Evolutionary conservation across 257 asterid genomes (phyloP).

Genomic region (Ehretia macrophylla): DNA sequence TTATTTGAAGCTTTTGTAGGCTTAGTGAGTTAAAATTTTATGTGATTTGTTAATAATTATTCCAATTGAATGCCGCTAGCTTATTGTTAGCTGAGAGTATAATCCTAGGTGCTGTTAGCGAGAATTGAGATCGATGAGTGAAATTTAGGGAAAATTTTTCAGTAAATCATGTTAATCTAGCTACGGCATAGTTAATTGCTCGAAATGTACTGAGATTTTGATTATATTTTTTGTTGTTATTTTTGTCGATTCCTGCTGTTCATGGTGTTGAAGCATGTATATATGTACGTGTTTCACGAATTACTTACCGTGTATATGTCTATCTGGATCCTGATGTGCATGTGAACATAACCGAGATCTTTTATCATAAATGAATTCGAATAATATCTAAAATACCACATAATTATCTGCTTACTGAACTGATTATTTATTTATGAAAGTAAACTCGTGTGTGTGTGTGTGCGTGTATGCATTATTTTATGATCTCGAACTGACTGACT

Average conservation of each 20-base stretch:
- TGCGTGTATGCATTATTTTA: no score
- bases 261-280: no score
- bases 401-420: background rate
- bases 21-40: no score
- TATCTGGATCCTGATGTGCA: no score
- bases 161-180: background rate
- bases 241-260: background rate
- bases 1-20: background rate
- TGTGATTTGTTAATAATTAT: no score
- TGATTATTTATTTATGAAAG: no score
- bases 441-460: no score
- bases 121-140: background rate
- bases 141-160: background rate
- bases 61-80: background rate
- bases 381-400: no score
- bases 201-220: background rate
- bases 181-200: background rate
- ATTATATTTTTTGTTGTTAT: background rate
- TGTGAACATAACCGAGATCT: background rate
- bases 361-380: background rate
- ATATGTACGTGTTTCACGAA: no score
- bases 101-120: background rate
- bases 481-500: no score
- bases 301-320: no score
- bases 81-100: no score